Evolutionary conservation across 441 rosid genomes (phyloP).

Genomic region (Lepidium campestre): DNA sequence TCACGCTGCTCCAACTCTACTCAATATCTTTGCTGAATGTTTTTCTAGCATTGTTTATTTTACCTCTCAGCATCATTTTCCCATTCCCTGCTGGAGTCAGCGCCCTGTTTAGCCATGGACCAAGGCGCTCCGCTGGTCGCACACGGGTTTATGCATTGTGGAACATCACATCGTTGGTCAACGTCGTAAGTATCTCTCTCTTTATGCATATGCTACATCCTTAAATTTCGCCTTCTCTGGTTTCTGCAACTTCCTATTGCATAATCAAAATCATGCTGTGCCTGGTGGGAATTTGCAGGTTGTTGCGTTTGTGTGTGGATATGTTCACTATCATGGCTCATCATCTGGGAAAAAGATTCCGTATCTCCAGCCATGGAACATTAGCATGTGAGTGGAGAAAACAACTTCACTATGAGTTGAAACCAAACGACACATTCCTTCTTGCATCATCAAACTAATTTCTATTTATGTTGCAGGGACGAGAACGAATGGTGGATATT

Average conservation of each 20-base stretch:
- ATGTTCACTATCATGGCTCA: constrained; percentile 54
- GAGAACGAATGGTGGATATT: constrained; percentile 98
- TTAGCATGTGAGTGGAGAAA: constrained; percentile 53
- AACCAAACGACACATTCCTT: neutral
- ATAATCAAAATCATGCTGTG: neutral
- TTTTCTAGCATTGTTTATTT: constrained; percentile 54
- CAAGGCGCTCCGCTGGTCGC: constrained; percentile 71
- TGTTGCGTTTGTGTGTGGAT: constrained; percentile 67
- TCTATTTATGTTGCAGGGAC: constrained; percentile 45
- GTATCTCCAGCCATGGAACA: constrained; percentile 81
- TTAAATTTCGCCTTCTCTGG: neutral
- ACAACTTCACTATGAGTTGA: neutral
- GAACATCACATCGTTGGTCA: constrained; percentile 78
- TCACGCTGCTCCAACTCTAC: constrained; percentile 82
- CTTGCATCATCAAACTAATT: constrained; percentile 8
- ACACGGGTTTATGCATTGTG: constrained; percentile 81
- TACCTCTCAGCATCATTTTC: constrained; percentile 73
- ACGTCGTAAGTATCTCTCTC: constrained; percentile 54
- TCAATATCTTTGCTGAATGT: constrained; percentile 66
- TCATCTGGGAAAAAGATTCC: constrained; percentile 45
- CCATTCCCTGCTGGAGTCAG: constrained; percentile 90
- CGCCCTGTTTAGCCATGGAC: constrained; percentile 91
- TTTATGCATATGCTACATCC: neutral
- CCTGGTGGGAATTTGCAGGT: constrained; percentile 35
- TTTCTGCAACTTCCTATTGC: constrained; percentile 4